These are phyloP conservation scores for Penicillium sp. DNA, from an alignment of 2,329 filamentous ascomycete species.

Conservation along the genomic window DNA sequence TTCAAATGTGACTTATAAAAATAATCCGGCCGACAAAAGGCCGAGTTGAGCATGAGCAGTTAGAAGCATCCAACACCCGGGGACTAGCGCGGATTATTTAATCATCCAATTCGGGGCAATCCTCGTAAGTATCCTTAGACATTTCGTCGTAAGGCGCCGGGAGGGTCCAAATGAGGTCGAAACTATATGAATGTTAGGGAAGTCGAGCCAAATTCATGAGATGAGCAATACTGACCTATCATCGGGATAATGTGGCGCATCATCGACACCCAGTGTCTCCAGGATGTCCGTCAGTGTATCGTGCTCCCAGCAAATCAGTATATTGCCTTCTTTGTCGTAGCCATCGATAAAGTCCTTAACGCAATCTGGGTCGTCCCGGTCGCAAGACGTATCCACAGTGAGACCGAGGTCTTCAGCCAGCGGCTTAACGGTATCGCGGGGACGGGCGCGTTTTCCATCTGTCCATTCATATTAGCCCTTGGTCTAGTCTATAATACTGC, in stretches of 20 bases:
- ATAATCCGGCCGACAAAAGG: neutral
- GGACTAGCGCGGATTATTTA: neutral
- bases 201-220: neutral
- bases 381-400: constrained; percentile 48
- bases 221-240: constrained; percentile 31
- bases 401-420: constrained; percentile 50
- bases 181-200: constrained; percentile 23
- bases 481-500: neutral
- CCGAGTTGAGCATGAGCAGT: neutral
- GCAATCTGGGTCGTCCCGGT: constrained; percentile 48
- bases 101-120: constrained; percentile 47
- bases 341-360: constrained; percentile 44
- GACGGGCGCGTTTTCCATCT: constrained; percentile 47
- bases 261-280: constrained; percentile 43
- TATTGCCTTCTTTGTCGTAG: constrained; percentile 47
- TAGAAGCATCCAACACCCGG: neutral
- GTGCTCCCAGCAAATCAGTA: constrained; percentile 58
- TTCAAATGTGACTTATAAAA: neutral
- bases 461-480: constrained; percentile 11
- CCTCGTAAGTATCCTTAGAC: constrained; percentile 41
- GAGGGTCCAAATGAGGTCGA: constrained; percentile 52
- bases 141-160: constrained; percentile 45
- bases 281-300: constrained; percentile 46
- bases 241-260: constrained; percentile 45
- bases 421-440: constrained; percentile 50